Base-by-base conservation (phyloP, 2,329 filamentous ascomycete genomes). In the Oidium heveae region DNA sequence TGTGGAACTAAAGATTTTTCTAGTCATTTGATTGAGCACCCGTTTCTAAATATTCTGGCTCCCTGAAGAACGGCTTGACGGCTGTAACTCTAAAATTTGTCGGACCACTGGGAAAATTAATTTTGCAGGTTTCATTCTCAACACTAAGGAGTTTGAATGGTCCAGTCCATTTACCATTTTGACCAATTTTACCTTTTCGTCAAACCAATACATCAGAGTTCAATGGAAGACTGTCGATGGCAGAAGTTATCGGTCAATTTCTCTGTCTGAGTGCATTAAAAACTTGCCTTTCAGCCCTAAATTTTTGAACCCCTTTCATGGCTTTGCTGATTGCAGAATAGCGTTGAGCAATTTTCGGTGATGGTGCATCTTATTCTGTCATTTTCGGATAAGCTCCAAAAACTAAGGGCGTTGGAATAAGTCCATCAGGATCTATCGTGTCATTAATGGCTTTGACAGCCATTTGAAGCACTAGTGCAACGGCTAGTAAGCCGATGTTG, bases 241-340 rank as follows among this genome's bases (percentile, higher is more conserved):
- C 4, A 1, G 46, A 33, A 2, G 41, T 54, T 33, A 33, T 51
- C 1, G 50, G 54, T 6, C 55, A 33, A 50, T 58, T 58, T 0
- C 50, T 15, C 1, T 18, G 44, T 41, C 39, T 53, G 0, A 58
- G 16, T 4, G 54, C 52, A 16, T 50, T 24, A 2, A 51, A 34
- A 22, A 56, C 22, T 33, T 55, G 13, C 8, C 34, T 33, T n/a
- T 47, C 34, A 20, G 54, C 50, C 4, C 33, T 33, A 18, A 55
- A 9, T 9, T 55, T 58, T 2, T 20, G 6, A 15, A 57, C 36
- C 47, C 56, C 54, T 1, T 52, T 54, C 44, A 56, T 57, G 5
- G 55, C 57, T n/a, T 56, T 58, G 20, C 52, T 54, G 20, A 57
- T 24, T 7, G 56, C 47, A 22, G 20, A 22, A 37, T 52, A 41